phyloP scores from a whole-genome alignment of 148 eudicot genomes.

The Heliosperma pusillum region DNA sequence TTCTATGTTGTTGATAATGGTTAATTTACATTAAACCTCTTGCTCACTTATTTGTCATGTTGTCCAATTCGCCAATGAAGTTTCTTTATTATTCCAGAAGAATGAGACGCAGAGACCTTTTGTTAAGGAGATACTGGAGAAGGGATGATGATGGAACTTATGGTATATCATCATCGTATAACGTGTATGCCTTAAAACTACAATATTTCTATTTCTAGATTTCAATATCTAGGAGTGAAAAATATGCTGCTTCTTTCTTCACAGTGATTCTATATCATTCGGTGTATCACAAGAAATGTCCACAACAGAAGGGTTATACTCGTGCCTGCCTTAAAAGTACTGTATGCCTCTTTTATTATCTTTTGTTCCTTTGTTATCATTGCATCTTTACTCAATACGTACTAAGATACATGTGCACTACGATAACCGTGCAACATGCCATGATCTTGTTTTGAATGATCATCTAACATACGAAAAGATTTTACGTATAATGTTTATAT shows the following conservation, averaged over 20 bases:
- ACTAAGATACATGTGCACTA: background rate
- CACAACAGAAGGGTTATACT: slow-evolving; percentile 45
- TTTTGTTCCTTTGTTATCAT: background rate
- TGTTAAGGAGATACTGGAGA: slow-evolving; percentile 70
- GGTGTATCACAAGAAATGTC: slow-evolving; percentile 61
- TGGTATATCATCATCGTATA: no score
- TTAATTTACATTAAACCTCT: background rate
- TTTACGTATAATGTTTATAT: background rate
- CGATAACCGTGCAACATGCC: background rate
- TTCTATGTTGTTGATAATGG: background rate
- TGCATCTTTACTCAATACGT: no score
- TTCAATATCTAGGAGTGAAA: background rate
- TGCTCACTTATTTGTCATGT: background rate
- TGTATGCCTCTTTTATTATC: slow-evolving; percentile 33
- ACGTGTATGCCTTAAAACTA: background rate
- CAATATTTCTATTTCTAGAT: background rate
- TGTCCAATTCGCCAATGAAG: background rate
- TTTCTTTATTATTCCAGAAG: slow-evolving; percentile 38
- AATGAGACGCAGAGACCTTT: slow-evolving; percentile 59
- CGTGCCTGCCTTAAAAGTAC: slow-evolving; percentile 84
- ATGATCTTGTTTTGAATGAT: background rate
- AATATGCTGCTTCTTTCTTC: slow-evolving; percentile 9
- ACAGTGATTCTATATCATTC: slow-evolving; percentile 76
- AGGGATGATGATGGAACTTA: slow-evolving; percentile 80
- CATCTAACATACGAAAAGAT: background rate